Conservation (phyloP, 2,329 filamentous ascomycete species). For the Fusarium vanettenii region DNA sequence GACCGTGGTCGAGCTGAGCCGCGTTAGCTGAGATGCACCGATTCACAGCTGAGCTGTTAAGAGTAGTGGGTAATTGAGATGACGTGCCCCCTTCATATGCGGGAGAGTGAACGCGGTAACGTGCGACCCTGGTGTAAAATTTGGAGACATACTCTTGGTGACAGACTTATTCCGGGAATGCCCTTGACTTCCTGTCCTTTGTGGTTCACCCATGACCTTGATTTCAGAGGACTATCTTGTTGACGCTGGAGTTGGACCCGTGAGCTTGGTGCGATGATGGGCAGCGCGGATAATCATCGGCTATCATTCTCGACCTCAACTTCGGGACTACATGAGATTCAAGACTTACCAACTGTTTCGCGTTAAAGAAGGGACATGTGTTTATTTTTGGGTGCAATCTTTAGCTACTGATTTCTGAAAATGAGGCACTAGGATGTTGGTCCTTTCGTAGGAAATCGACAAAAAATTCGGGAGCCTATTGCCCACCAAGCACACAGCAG, state of each 20-base stretch:
- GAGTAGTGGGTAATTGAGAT: background rate
- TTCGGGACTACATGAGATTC: background rate
- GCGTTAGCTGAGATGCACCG: conserved; percentile 26
- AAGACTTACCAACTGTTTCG: background rate
- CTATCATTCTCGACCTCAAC: conserved; percentile 3
- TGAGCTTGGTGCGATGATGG: conserved; percentile 21
- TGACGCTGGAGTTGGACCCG: conserved; percentile 9
- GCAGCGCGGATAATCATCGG: conserved; percentile 41
- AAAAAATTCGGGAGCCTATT: background rate
- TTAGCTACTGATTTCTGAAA: too few relatives aligned
- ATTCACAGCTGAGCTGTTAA: conserved; percentile 4
- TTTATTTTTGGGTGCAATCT: background rate
- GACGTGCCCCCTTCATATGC: background rate
- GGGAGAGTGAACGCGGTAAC: background rate
- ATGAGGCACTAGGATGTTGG: background rate
- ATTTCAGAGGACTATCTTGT: conserved; percentile 15
- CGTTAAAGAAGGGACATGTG: background rate
- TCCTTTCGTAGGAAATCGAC: background rate
- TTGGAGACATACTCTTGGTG: conserved; percentile 49
- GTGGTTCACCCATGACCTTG: conserved; percentile 45
- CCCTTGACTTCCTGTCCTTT: conserved; percentile 44
- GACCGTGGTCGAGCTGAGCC: conserved; percentile 70
- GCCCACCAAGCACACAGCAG: background rate
- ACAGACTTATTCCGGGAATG: conserved; percentile 53
- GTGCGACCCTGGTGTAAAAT: background rate